phyloP scores from a whole-genome alignment of 2,329 filamentous ascomycete species.

The Achaetomium macrosporum region DNA sequence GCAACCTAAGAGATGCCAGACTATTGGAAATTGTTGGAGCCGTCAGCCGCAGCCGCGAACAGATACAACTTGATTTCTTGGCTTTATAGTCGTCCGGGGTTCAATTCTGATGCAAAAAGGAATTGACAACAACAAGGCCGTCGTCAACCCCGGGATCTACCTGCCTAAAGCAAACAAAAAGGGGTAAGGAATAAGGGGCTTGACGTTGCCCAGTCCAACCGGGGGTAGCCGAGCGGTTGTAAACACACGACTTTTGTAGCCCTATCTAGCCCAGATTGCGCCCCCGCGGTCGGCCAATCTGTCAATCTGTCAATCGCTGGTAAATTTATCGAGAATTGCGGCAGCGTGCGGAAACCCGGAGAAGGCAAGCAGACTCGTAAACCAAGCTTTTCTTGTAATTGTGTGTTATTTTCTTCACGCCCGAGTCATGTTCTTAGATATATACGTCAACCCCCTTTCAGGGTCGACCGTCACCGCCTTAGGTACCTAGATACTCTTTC shows the following conservation, averaged over 20 bases:
- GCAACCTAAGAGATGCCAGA: background rate
- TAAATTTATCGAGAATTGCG: slow-evolving; percentile 1
- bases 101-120: background rate
- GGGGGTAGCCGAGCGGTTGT: too few species aligned
- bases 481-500: too few species aligned
- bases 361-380: background rate
- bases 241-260: background rate
- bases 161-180: too few species aligned
- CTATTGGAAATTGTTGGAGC: background rate
- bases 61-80: background rate
- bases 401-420: too few species aligned
- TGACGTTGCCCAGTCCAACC: too few species aligned
- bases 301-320: slow-evolving; percentile 3
- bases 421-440: too few species aligned
- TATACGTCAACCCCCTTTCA: too few species aligned
- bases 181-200: too few species aligned
- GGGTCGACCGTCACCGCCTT: too few species aligned
- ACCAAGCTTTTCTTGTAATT: background rate
- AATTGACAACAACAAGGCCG: too few species aligned
- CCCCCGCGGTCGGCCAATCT: slow-evolving; percentile 1
- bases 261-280: background rate
- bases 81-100: background rate
- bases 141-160: too few species aligned
- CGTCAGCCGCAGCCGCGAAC: background rate
- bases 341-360: background rate